These are phyloP conservation scores for Sclerospora graminicola DNA, from an alignment of 352 stramenopile species.

Conservation along the genomic window DNA sequence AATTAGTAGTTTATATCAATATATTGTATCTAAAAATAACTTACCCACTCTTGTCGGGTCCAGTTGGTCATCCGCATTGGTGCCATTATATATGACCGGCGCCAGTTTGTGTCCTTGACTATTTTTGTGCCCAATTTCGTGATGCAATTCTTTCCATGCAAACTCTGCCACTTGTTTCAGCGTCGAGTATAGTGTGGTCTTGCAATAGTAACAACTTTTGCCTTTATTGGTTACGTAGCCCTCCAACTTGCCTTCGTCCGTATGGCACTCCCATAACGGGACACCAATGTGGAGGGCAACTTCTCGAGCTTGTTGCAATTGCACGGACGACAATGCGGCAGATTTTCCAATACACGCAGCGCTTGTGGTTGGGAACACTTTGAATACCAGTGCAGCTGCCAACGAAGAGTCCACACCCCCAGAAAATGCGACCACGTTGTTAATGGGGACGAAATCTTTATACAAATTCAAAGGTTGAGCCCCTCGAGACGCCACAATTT, in stretches of 20 bases:
- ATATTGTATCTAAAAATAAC: not conserved
- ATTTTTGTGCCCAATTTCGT: not conserved
- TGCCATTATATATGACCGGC: conserved; percentile 93
- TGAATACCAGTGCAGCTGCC: conserved; percentile 85
- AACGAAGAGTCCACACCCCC: conserved; percentile 95
- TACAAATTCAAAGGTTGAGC: not conserved
- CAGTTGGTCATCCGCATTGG: conserved; percentile 91
- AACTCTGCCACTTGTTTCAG: conserved; percentile 82
- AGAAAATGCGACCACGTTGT: conserved; percentile 87
- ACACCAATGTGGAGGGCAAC: conserved; percentile 87
- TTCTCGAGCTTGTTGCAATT: conserved; percentile 79
- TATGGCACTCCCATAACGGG: conserved; percentile 79
- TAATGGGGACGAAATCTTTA: conserved; percentile 9
- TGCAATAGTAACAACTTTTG: conserved; percentile 94
- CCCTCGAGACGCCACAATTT: conserved; percentile 24
- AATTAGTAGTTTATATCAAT: not conserved
- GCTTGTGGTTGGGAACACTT: conserved; percentile 61
- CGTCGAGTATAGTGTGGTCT: conserved; percentile 94
- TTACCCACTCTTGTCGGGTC: conserved; percentile 86
- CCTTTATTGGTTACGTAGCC: conserved; percentile 92
- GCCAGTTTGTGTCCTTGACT: conserved; percentile 5
- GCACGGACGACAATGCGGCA: conserved; percentile 74
- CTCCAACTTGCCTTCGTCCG: conserved; percentile 68
- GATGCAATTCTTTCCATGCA: conserved; percentile 23
- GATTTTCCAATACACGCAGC: conserved; percentile 91